Percentiles rank a stretch among this genome's conserved stretches.
phyloP scores from a whole-genome alignment of 2,329 filamentous ascomycete species.

The Nothophoma quercina region DNA sequence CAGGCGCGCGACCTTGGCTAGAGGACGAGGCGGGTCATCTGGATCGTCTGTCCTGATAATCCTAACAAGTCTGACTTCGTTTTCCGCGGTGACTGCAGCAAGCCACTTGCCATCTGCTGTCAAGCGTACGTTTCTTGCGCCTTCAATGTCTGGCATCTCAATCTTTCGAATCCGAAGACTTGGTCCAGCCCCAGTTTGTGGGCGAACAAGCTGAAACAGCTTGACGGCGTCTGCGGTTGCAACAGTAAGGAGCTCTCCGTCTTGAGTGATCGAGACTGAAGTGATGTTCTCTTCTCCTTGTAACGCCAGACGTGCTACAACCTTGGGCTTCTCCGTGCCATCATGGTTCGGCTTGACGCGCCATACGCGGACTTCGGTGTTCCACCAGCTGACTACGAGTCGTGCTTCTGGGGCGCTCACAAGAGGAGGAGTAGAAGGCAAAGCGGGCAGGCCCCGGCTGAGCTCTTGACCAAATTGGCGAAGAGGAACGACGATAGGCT shows the following conservation, averaged over 20 bases:
- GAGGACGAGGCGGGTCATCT: slow-evolving; percentile 46
- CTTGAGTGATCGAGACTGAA: slow-evolving; percentile 73
- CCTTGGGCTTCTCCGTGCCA: slow-evolving; percentile 53
- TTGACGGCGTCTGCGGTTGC: slow-evolving; percentile 79
- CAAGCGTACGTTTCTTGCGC: slow-evolving; percentile 74
- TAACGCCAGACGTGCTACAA: slow-evolving; percentile 50
- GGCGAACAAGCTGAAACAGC: slow-evolving; percentile 72
- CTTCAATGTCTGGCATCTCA: slow-evolving; percentile 67
- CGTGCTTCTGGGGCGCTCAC: slow-evolving; percentile 76
- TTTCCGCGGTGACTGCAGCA: slow-evolving; percentile 59
- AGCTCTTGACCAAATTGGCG: slow-evolving; percentile 79
- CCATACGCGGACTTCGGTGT: slow-evolving; percentile 87
- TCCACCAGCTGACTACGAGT: slow-evolving; percentile 90
- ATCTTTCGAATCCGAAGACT: slow-evolving; percentile 75
- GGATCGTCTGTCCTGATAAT: slow-evolving; percentile 54
- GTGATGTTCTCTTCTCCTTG: slow-evolving; percentile 81
- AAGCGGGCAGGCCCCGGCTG: slow-evolving; percentile 79
- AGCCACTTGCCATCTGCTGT: slow-evolving; percentile 77
- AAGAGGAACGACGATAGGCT: slow-evolving; percentile 82
- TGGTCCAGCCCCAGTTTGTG: slow-evolving; percentile 61
- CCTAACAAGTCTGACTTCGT: slow-evolving; percentile 57
- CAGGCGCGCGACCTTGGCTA: slow-evolving; percentile 50
- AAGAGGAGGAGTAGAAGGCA: slow-evolving; percentile 80
- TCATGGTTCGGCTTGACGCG: slow-evolving; percentile 61
- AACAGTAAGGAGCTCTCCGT: slow-evolving; percentile 78